These are phyloP conservation scores for Lachancea quebecensis DNA, from an alignment of 805 yeast genomes.

Conservation along the genomic window DNA sequence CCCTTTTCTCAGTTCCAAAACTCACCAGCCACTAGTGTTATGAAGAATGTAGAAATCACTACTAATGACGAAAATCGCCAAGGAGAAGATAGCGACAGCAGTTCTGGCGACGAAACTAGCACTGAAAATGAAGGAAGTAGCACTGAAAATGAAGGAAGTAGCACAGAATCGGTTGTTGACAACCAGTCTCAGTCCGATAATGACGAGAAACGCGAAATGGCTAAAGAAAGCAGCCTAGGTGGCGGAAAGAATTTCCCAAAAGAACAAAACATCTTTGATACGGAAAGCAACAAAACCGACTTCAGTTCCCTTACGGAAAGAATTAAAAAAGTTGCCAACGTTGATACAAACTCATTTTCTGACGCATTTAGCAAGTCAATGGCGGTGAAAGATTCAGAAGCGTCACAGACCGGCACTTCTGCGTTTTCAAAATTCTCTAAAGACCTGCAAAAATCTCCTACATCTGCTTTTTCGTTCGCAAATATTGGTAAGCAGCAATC, in stretches of 20 bases:
- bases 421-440: slow-evolving; percentile 25
- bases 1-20: slow-evolving; percentile 1
- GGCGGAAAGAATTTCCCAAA: background rate
- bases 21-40: background rate
- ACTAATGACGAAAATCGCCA: background rate
- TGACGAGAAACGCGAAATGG: too few relatives aligned
- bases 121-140: background rate
- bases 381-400: background rate
- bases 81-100: background rate
- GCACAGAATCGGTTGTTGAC: too few relatives aligned
- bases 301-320: slow-evolving; percentile 22
- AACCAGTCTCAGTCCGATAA: too few relatives aligned
- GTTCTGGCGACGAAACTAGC: background rate
- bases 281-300: background rate
- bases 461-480: slow-evolving; percentile 15
- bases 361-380: background rate
- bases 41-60: background rate
- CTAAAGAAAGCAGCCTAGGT: background rate
- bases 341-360: slow-evolving; percentile 10
- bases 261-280: background rate
- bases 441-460: slow-evolving; percentile 13
- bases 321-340: slow-evolving; percentile 25
- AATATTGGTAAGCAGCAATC: background rate
- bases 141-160: background rate
- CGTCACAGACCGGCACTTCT: slow-evolving; percentile 9